Percentiles rank a stretch among this genome's conserved stretches.
Conservation (phyloP, 345 rosid genomes). For the Lepidium didymum region DNA sequence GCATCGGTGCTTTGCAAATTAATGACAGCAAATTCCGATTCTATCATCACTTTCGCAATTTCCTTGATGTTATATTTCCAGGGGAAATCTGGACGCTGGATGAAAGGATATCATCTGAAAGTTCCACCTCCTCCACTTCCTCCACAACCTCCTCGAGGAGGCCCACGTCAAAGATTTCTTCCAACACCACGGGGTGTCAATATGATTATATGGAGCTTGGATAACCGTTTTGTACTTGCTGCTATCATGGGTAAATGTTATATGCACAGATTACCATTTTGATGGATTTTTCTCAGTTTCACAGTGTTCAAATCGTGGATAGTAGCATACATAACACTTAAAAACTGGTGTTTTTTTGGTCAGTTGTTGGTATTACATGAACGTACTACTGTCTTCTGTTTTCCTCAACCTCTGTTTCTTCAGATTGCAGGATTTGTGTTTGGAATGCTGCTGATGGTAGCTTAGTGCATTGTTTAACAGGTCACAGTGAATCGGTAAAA, state of each 20-base stretch:
- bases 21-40: not conserved
- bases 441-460: conserved; percentile 99
- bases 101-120: conserved; percentile 82
- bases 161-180: conserved; percentile 94
- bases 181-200: conserved; percentile 99
- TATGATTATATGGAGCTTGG: conserved; percentile 99
- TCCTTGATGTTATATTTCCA: conserved; percentile 18
- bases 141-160: conserved; percentile 97
- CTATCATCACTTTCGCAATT: conserved; percentile 1
- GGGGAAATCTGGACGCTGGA: conserved; percentile 97
- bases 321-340: not conserved
- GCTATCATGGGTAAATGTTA: conserved; percentile 73
- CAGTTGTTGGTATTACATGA: conserved; percentile 4
- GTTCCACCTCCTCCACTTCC: conserved; percentile 99
- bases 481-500: conserved; percentile 92
- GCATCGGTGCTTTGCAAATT: not conserved
- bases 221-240: conserved; percentile 98
- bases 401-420: conserved; percentile 19
- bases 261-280: conserved; percentile 6
- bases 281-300: not conserved
- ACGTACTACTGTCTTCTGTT: conserved; percentile 7
- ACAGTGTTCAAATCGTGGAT: not conserved
- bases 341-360: not conserved
- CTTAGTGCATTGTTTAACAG: conserved; percentile 93
- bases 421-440: conserved; percentile 99